Percentiles rank a stretch among this genome's conserved stretches.
Conservation (phyloP, 257 asterid species). For the Oldenlandia corymbosa region DNA sequence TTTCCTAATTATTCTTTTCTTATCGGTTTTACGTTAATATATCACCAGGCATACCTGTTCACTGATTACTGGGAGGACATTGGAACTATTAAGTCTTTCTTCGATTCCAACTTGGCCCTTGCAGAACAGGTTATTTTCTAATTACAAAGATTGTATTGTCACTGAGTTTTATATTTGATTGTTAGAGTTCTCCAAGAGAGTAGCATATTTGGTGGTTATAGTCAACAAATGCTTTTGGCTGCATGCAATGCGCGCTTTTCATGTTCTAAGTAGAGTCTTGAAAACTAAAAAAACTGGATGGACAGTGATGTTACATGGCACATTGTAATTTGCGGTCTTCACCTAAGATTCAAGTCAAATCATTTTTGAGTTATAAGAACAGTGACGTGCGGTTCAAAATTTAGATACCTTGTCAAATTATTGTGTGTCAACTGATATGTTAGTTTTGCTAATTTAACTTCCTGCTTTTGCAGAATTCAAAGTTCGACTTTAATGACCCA, state of each 20-base stretch:
- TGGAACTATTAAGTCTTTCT: slow-evolving; percentile 85
- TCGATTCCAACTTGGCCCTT: slow-evolving; percentile 89
- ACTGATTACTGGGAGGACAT: slow-evolving; percentile 96
- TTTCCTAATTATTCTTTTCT: too few relatives aligned
- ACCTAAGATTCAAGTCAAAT: not conserved
- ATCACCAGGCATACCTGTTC: slow-evolving; percentile 67
- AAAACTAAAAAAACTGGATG: not conserved
- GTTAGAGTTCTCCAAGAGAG: too few relatives aligned
- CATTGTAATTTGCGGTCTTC: not conserved
- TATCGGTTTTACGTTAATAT: too few relatives aligned
- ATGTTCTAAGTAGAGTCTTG: not conserved
- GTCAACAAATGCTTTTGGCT: not conserved
- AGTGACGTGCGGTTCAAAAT: not conserved
- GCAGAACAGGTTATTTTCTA: slow-evolving; percentile 59
- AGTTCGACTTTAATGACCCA: slow-evolving; percentile 74
- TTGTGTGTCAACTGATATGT: not conserved
- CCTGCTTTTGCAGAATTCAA: slow-evolving; percentile 56
- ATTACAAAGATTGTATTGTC: not conserved
- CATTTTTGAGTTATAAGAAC: not conserved
- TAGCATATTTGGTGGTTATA: not conserved
- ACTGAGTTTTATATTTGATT: not conserved
- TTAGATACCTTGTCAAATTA: not conserved
- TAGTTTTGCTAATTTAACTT: slow-evolving; percentile 13
- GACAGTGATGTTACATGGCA: not conserved
- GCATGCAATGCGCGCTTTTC: not conserved